Evolutionary conservation across 2,329 filamentous ascomycete species (phyloP), one percentile per base, ranked within the genome.

Genomic region (Cercospora sp.): DNA sequence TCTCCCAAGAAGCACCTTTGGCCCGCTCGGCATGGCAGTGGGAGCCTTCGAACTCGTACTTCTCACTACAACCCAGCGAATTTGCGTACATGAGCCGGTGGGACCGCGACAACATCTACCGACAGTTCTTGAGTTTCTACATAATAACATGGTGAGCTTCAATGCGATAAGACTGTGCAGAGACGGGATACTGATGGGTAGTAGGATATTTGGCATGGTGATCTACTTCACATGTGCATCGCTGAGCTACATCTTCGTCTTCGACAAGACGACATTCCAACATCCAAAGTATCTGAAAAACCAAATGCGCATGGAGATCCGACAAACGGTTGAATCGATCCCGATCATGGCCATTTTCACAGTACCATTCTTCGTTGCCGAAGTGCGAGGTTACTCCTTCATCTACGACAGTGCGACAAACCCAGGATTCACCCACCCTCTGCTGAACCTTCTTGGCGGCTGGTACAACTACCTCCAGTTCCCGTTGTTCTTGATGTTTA

Each of bases 241-340:
- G 5, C 84, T 96, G 18, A 97, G 93, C 16, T 98, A 96, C 81
- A 75, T 90, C 76, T 90, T 97, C 82, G 85, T 97, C 77, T 97
- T 97, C 83, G 94, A 97, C 81, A 95, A 97, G 81, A 87, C 88
- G 51, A 95, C 92, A 55, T 89, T 94, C 81, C 84, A 92, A 63
- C 94, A 98, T 79, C 94, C 94, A 59, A 95, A 95, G 78, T 98
- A 94, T 80, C 90, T 97, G 77, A 96, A 95, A 83, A 94, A 97
- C 81, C 94, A 97, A 80, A 90, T 97, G 71, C 84, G 85, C 68
- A 87, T 93, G 75, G 94, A 98, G 80, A 97, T 98, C 76, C 83
- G 84, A 71, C 93, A 96, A 81, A 89, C 94, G 70, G 88, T 90
- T 81, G 80, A 81, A 58, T 85, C 93, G 42, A 89, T 97, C 83